A percentile compares a stretch with the other conserved stretches of the same genome.
Evolutionary conservation across 2,329 filamentous ascomycete genomes (phyloP).

Genomic region (Pestalotiopsis fici): DNA sequence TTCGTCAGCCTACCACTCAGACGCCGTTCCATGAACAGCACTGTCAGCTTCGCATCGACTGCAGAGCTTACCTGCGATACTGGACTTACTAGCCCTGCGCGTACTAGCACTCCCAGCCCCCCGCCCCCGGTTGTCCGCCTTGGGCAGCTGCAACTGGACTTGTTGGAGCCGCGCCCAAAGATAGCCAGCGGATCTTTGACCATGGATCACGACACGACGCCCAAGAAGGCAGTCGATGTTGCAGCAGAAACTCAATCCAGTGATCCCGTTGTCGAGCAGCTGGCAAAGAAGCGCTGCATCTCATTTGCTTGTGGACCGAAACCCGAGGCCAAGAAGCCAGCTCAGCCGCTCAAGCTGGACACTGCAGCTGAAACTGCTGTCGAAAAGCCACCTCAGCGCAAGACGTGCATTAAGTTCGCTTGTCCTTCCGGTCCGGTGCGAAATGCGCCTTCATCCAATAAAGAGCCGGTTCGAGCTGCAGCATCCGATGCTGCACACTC

Average conservation of each 20-base stretch:
- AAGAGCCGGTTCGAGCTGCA: constrained; percentile 17
- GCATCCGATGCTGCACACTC: constrained; percentile 9
- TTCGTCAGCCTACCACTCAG: constrained; percentile 40
- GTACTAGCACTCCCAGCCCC: constrained; percentile 85
- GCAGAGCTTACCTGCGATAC: constrained; percentile 95
- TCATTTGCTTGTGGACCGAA: constrained; percentile 84
- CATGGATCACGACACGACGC: constrained; percentile 22
- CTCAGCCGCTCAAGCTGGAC: constrained; percentile 35
- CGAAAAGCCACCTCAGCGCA: constrained; percentile 45
- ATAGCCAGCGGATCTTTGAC: constrained; percentile 24
- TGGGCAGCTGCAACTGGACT: constrained; percentile 35
- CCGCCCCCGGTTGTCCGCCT: constrained; percentile 65
- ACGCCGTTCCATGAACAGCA: constrained; percentile 74
- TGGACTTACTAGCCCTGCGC: constrained; percentile 84
- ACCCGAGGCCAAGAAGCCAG: constrained; percentile 46
- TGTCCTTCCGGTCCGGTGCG: constrained; percentile 59
- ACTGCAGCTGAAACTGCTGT: constrained; percentile 28
- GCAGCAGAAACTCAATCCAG: constrained; percentile 33
- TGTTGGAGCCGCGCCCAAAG: constrained; percentile 27
- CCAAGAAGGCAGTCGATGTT: constrained; percentile 14
- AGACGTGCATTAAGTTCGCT: constrained; percentile 74
- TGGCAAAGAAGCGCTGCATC: constrained; percentile 84
- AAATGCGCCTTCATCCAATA: constrained; percentile 39
- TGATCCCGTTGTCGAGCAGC: constrained; percentile 61
- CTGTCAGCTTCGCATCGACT: constrained; percentile 77